Evolutionary conservation across 2,329 filamentous ascomycete species (phyloP), one percentile per base, ranked within the genome.

Genomic region (Chalara sp.): DNA sequence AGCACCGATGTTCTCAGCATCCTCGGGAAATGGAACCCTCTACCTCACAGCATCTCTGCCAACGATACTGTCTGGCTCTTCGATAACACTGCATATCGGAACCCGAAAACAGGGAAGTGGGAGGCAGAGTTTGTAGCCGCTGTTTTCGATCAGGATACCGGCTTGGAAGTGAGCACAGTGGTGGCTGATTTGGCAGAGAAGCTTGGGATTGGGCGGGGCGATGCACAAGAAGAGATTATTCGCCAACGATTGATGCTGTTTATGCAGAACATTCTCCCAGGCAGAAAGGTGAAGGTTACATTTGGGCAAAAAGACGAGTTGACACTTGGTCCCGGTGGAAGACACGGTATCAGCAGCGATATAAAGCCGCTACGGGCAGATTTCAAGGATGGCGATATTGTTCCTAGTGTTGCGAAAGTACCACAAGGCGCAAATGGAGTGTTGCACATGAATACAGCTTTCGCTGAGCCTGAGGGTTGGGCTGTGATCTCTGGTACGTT

Each of bases 81-180:
- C 45, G 90, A 97, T 71, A 96, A 93, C 63, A 92, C 87, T 3
- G 91, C 90, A 5, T 92, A 86, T 65, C 80, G 81, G 53, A 69
- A 72, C 44, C 62, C 70, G 13, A 61, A 67, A 52, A 67, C 69
- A 2, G 70, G 69, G 48, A 67, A 64, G 48, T 96, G 90, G 89
- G 76, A 87, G 62, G 86, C 86, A 30, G 89, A 96, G 64, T 90
- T 91, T 55, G 83, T 95, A 0, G 81, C 86, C 2, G 88, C 87
- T 43, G 87, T 89, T 51, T 95, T 96, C 60, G 80, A 86, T 56
- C 82, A 83, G 61, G 74, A 87, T 59, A 80, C 83, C 5, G 84
- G 86, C 40, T 78, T 79, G 53, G 78, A 82, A 53, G 69, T 90
- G 1, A 78, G 85, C 41, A 79, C 85, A 37, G 75, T 85, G 5